Evolutionary conservation across 768 basidiomycete genomes (phyloP).

Genomic region (Scleroderma citrinum): DNA sequence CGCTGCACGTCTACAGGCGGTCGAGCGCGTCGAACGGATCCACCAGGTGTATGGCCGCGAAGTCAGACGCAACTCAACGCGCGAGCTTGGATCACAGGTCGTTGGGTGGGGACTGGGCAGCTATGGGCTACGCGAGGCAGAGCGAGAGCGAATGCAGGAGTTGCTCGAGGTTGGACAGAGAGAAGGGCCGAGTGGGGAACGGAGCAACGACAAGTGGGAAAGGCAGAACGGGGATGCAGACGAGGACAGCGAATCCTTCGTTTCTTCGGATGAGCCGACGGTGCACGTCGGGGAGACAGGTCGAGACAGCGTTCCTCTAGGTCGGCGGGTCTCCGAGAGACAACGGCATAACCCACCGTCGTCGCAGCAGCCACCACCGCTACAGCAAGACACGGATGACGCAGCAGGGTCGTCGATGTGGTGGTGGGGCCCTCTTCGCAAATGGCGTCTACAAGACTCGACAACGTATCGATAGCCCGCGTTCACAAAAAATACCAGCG

Average conservation of each 20-base stretch:
- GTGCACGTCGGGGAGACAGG: neutral
- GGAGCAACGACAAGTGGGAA: constrained; percentile 1
- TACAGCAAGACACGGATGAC: constrained; percentile 2
- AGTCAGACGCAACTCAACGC: constrained; percentile 13
- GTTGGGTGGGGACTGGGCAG: constrained; percentile 73
- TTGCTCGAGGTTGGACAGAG: too few relatives aligned
- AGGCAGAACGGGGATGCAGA: constrained; percentile 16
- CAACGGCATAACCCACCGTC: neutral
- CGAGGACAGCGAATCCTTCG: constrained; percentile 12
- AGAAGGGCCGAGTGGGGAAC: constrained; percentile 7
- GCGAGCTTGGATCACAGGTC: constrained; percentile 25
- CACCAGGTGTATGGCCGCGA: constrained; percentile 50
- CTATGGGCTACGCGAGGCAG: constrained; percentile 43
- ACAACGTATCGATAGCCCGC: constrained; percentile 48
- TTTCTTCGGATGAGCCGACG: neutral
- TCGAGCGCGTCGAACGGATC: constrained; percentile 60
- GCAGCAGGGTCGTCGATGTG: constrained; percentile 43
- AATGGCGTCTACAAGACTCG: constrained; percentile 73
- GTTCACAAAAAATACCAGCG: neutral
- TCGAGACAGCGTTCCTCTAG: neutral
- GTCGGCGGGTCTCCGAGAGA: neutral
- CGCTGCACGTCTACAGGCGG: constrained; percentile 66
- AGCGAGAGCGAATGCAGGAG: constrained; percentile 27
- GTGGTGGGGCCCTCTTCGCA: constrained; percentile 77
- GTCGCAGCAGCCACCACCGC: neutral